Percentiles rank a stretch among this genome's conserved stretches.
phyloP scores from a whole-genome alignment of 345 rosid species.

The Moricandia moricandioides region DNA sequence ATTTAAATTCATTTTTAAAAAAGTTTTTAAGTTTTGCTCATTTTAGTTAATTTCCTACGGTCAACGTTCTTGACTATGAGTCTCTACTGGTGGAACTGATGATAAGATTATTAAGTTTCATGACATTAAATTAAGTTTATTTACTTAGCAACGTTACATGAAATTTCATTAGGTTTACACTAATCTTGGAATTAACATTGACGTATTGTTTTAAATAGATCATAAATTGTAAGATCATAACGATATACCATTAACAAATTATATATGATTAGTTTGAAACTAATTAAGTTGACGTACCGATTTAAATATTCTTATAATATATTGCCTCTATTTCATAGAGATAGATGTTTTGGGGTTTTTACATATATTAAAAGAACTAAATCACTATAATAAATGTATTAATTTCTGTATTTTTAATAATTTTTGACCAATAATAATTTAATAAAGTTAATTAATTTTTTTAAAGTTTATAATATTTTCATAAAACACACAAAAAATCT shows the following conservation, averaged over 20 bases:
- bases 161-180: background rate
- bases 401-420: too few relatives aligned
- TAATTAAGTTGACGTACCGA: constrained; percentile 4
- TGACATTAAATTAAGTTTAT: background rate
- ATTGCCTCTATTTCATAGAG: too few relatives aligned
- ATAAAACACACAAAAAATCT: too few relatives aligned
- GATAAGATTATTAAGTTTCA: background rate
- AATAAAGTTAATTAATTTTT: too few relatives aligned
- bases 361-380: too few relatives aligned
- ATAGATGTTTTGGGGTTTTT: too few relatives aligned
- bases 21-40: background rate
- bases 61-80: background rate
- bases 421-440: too few relatives aligned
- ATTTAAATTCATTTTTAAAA: background rate
- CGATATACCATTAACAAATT: background rate
- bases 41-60: background rate
- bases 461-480: too few relatives aligned
- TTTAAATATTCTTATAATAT: background rate
- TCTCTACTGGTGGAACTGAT: background rate
- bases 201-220: background rate
- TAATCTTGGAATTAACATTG: background rate
- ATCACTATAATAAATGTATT: too few relatives aligned
- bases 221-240: background rate
- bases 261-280: background rate
- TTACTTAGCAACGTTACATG: background rate